Conservation (phyloP, 345 rosid genomes). For the Stellera chamaejasme region DNA sequence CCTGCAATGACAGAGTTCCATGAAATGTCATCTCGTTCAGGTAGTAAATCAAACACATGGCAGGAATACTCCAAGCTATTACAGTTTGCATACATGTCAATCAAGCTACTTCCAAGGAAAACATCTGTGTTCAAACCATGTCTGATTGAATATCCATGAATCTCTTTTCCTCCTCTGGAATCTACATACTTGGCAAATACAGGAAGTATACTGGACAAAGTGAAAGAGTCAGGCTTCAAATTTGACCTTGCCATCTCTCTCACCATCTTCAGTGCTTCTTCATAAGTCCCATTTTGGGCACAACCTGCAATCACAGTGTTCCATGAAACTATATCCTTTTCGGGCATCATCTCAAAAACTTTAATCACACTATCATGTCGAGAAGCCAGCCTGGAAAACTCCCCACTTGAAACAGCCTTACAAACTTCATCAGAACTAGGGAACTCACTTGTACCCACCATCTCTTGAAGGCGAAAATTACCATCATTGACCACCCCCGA, state of each 20-base stretch:
- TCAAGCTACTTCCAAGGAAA: conserved; percentile 60
- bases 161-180: conserved; percentile 64
- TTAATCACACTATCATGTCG: conserved; percentile 32
- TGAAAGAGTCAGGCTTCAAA: conserved; percentile 67
- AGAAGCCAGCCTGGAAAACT: background rate
- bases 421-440: too few relatives aligned
- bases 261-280: conserved; percentile 58
- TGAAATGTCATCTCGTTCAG: conserved; percentile 46
- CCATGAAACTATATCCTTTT: conserved; percentile 75
- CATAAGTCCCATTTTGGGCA: conserved; percentile 58
- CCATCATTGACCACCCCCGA: too few relatives aligned
- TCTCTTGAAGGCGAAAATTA: background rate
- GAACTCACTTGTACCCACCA: too few relatives aligned
- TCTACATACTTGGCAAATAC: conserved; percentile 58
- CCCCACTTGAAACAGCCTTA: background rate
- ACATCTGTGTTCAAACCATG: conserved; percentile 41
- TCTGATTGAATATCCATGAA: conserved; percentile 70
- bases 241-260: conserved; percentile 48
- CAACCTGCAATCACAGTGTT: conserved; percentile 68
- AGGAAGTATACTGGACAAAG: conserved; percentile 74
- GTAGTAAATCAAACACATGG: conserved; percentile 34
- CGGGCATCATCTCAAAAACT: conserved; percentile 67
- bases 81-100: conserved; percentile 84
- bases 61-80: conserved; percentile 39
- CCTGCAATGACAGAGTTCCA: conserved; percentile 79